A percentile compares a stretch with the other conserved stretches of the same genome.
These are phyloP conservation scores for Purpureocillium takamizusanense DNA, from an alignment of 2,329 filamentous ascomycete genomes.

Conservation along the genomic window DNA sequence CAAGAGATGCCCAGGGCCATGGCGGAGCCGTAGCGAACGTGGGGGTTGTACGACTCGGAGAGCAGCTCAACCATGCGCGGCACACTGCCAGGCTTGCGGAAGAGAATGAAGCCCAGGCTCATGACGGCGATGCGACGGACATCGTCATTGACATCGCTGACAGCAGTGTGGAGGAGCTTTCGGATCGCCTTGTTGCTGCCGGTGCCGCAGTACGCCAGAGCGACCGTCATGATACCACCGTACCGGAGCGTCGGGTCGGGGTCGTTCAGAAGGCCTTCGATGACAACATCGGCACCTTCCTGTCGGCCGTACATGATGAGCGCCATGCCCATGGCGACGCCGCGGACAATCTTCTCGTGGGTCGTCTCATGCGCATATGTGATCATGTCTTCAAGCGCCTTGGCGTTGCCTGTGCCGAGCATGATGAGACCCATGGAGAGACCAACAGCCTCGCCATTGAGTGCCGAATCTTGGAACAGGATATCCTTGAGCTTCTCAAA, in stretches of 20 bases:
- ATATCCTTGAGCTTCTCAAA: constrained; percentile 87
- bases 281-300: constrained; percentile 88
- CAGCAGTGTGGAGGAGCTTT: constrained; percentile 88
- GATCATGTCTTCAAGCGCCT: constrained; percentile 92
- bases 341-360: constrained; percentile 97
- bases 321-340: constrained; percentile 91
- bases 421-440: constrained; percentile 96
- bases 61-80: constrained; percentile 98
- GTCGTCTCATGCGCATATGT: constrained; percentile 96
- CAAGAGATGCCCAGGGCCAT: constrained; percentile 99
- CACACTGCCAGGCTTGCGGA: constrained; percentile 93
- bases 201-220: constrained; percentile 91
- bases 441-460: constrained; percentile 94
- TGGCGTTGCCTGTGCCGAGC: constrained; percentile 94
- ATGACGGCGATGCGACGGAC: constrained; percentile 93
- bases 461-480: constrained; percentile 85
- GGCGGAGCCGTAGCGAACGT: constrained; percentile 93
- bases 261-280: constrained; percentile 86
- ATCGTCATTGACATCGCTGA: constrained; percentile 97
- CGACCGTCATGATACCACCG: constrained; percentile 97
- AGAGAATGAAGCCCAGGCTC: constrained; percentile 96
- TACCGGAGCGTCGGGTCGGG: constrained; percentile 91
- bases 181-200: constrained; percentile 98
- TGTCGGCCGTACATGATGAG: constrained; percentile 97
- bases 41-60: constrained; percentile 97